Evolutionary conservation across 139 green algal species (phyloP).

Genomic region (Coelastrella sp.): DNA sequence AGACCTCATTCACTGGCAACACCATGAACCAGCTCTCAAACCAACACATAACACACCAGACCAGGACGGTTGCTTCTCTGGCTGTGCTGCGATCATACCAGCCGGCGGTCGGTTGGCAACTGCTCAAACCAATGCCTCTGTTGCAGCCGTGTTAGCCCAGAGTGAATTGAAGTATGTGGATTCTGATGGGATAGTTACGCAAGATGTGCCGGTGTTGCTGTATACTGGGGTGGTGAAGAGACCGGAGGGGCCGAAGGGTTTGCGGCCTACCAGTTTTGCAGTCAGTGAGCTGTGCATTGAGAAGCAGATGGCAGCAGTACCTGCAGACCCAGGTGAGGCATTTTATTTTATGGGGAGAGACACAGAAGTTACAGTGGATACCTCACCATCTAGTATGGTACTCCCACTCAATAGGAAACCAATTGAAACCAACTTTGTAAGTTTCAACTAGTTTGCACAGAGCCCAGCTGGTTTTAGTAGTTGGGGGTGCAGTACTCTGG

Average conservation of each 20-base stretch:
- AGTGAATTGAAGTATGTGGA: conserved; percentile 53
- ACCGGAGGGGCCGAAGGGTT: background rate
- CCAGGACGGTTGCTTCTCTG: conserved; percentile 82
- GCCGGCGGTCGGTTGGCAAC: background rate
- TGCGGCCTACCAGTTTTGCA: conserved; percentile 56
- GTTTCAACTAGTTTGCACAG: too few species aligned
- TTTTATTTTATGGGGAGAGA: too few species aligned
- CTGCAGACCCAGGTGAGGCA: conserved; percentile 59
- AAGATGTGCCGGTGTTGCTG: conserved; percentile 65
- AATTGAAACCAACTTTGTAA: too few species aligned
- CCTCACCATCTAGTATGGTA: too few species aligned
- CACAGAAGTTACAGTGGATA: too few species aligned
- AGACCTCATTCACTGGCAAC: conserved; percentile 79
- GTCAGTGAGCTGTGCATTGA: conserved; percentile 85
- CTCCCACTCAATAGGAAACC: too few species aligned
- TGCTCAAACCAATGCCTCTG: too few species aligned
- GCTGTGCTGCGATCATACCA: conserved; percentile 60
- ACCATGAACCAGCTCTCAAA: conserved; percentile 74
- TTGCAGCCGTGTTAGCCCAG: too few species aligned
- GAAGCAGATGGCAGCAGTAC: conserved; percentile 75
- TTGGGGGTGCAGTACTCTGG: too few species aligned
- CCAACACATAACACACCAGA: conserved; percentile 71
- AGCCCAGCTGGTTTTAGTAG: too few species aligned
- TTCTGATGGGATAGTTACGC: conserved; percentile 76
- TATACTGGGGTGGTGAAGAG: conserved; percentile 71